Evolutionary conservation across 2,329 filamentous ascomycete species (phyloP).

Genomic region (Zymoseptoria pseudotritici): DNA sequence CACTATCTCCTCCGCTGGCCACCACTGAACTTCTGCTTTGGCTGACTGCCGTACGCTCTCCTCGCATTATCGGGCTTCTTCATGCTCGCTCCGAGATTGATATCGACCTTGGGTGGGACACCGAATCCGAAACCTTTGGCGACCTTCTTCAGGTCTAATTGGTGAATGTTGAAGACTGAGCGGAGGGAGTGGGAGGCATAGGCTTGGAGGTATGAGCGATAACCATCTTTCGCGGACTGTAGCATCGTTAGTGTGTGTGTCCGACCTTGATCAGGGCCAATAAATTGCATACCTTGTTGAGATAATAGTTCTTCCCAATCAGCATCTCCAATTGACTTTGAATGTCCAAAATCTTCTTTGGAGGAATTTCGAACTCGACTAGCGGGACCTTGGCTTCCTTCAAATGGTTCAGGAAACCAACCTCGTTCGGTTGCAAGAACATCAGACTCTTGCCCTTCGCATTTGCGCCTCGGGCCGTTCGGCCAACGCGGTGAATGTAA

Average conservation of each 20-base stretch:
- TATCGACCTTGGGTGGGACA: conserved; percentile 69
- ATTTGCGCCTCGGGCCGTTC: conserved; percentile 78
- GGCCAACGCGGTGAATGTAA: conserved; percentile 93
- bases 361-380: conserved; percentile 91
- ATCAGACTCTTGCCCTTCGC: conserved; percentile 82
- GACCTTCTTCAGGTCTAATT: conserved; percentile 74
- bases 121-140: conserved; percentile 78
- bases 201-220: conserved; percentile 86
- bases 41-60: conserved; percentile 71
- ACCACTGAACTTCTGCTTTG: conserved; percentile 45
- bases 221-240: conserved; percentile 62
- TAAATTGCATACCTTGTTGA: conserved; percentile 65
- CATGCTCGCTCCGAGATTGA: conserved; percentile 70
- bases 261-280: background rate
- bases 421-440: conserved; percentile 86
- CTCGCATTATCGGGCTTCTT: conserved; percentile 65
- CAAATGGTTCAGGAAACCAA: conserved; percentile 85
- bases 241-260: conserved; percentile 5
- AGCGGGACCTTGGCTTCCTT: conserved; percentile 88
- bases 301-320: conserved; percentile 91
- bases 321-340: conserved; percentile 78
- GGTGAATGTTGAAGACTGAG: conserved; percentile 77
- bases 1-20: conserved; percentile 4
- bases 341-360: conserved; percentile 83
- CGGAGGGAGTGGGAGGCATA: conserved; percentile 82